Percentiles rank a stretch among this genome's conserved stretches.
Conservation (phyloP, 345 rosid species). For the Litchi chinensis region DNA sequence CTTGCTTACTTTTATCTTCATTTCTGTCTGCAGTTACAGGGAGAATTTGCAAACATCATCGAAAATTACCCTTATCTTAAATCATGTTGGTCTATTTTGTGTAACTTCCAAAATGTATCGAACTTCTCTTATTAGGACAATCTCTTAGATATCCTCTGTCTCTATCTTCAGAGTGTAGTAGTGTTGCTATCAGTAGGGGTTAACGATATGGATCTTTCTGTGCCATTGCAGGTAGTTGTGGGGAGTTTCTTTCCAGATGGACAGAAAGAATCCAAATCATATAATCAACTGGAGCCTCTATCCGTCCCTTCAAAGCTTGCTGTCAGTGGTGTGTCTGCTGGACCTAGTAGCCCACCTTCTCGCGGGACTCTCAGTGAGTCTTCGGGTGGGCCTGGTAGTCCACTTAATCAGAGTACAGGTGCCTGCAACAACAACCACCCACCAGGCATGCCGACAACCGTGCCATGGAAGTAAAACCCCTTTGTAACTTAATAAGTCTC, state of each 20-base stretch:
- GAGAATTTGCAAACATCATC: background rate
- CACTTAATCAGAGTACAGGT: constrained; percentile 57
- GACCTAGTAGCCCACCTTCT: constrained; percentile 53
- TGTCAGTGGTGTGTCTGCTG: constrained; percentile 26
- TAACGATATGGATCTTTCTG: background rate
- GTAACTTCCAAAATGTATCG: background rate
- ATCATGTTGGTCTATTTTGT: background rate
- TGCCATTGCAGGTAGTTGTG: constrained; percentile 51
- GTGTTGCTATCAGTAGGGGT: background rate
- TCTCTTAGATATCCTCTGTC: background rate
- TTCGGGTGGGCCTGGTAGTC: constrained; percentile 59
- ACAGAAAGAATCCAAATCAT: constrained; percentile 47
- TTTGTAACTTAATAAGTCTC: background rate
- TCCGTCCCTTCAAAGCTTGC: constrained; percentile 24
- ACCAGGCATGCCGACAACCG: constrained; percentile 39
- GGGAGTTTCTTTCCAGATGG: constrained; percentile 66
- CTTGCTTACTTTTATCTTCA: background rate
- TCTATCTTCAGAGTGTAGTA: background rate
- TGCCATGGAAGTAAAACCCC: constrained; percentile 56
- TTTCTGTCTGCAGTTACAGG: background rate
- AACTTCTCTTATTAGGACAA: background rate
- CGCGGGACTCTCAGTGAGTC: constrained; percentile 64
- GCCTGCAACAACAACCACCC: constrained; percentile 50
- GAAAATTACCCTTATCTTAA: background rate
- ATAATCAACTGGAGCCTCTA: constrained; percentile 34